Evolutionary conservation across 2,329 filamentous ascomycete species (phyloP), one percentile per base, ranked within the genome.

Genomic region (Talaromyces amestolkiae): DNA sequence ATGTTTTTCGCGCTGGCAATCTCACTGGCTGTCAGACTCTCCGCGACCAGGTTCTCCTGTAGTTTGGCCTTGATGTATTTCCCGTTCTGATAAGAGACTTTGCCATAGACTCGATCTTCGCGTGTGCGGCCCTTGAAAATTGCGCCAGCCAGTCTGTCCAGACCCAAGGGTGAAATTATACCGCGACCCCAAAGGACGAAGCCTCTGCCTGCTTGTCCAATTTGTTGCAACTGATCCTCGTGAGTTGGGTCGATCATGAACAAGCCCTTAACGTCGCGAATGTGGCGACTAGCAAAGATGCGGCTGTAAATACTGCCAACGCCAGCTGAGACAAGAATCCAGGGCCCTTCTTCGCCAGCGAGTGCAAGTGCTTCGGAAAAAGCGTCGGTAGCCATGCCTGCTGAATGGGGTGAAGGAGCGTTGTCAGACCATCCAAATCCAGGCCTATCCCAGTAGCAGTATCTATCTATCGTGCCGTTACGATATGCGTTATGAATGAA

Each of bases 381-480:
- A 0, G 89, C 92, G 73, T 97, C 93, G 5, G 91, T 89, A n/a
- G 91, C 90, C 86, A 97, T 97, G 51, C 93, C 93, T 4, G 92
- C 94, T 5, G 92, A 96, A 71, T 97, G 89, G 0, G 95, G 95
- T 6, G 93, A 97, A 1, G 95, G 95, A 0, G 94, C 93, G 64
- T 95, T 94, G 78, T 99, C 95, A 56, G 87, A 87, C 89, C 92
- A 97, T 7, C 86, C 94, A 64, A 94, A 86, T 1, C 95, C 95
- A 0, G 95, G 95, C 24, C 95, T 90, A 75, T 99, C 95, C 75
- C 92, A 93, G 78, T 97, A 97, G 83, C 95, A 99, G 80, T 96
- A 98, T 66, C 94, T 88, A 64, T 84, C 82, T 71, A 99, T 95
- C 54, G 90, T 91, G 45, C 92, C 91, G 72, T 95, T 95, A 69